A percentile compares a stretch with the other conserved stretches of the same genome.
phyloP scores from a whole-genome alignment of 2,329 filamentous ascomycete species.

The Teratosphaeria viscida region DNA sequence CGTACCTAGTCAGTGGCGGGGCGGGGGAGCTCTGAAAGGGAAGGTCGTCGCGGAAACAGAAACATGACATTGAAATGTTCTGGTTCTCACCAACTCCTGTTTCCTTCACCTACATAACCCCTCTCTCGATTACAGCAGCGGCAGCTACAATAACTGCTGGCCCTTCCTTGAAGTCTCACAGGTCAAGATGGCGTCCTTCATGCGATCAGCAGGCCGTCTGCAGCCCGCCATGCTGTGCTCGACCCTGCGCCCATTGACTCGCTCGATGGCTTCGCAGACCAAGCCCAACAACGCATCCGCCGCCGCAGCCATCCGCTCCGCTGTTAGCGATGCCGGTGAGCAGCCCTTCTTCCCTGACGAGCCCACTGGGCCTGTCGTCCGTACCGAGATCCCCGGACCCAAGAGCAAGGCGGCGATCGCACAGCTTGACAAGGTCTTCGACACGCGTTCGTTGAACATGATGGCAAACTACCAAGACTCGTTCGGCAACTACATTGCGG shows the following conservation, averaged over 20 bases:
- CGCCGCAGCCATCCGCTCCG: slow-evolving; percentile 17
- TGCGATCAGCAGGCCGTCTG: slow-evolving; percentile 22
- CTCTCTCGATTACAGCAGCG: not conserved
- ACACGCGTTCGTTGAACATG: slow-evolving; percentile 79
- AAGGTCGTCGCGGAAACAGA: not conserved
- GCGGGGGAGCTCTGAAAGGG: not conserved
- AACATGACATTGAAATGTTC: not conserved
- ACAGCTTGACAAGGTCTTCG: slow-evolving; percentile 68
- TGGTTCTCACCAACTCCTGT: not conserved
- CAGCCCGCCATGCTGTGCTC: slow-evolving; percentile 16
- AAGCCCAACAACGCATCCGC: slow-evolving; percentile 17
- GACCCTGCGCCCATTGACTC: slow-evolving; percentile 2
- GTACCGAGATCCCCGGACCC: slow-evolving; percentile 62
- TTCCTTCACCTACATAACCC: not conserved
- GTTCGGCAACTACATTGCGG: slow-evolving; percentile 69
- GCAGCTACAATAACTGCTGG: not conserved
- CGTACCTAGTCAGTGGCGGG: not conserved
- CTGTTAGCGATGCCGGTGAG: slow-evolving; percentile 19
- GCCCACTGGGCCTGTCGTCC: slow-evolving; percentile 44
- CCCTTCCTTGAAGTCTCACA: not conserved
- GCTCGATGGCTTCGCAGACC: slow-evolving; percentile 21
- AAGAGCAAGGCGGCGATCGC: slow-evolving; percentile 58
- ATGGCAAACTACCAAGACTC: slow-evolving; percentile 65
- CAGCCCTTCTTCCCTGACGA: slow-evolving; percentile 42
- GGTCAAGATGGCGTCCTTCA: slow-evolving; percentile 21